These are phyloP conservation scores for Tolypocladium tundrense DNA, from an alignment of 2,329 filamentous ascomycete species.

Conservation along the genomic window DNA sequence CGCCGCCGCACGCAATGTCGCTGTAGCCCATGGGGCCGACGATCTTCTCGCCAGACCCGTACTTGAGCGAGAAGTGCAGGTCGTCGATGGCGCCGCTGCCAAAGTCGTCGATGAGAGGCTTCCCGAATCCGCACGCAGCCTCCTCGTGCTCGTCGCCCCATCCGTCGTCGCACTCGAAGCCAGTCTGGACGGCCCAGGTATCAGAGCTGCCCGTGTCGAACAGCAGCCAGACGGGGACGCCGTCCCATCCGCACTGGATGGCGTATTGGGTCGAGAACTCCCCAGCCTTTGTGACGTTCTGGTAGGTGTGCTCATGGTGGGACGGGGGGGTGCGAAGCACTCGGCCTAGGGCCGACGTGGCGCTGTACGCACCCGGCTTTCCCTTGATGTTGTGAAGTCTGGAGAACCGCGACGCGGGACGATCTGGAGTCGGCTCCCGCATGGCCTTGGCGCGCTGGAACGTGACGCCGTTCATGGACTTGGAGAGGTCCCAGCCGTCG, in stretches of 20 bases:
- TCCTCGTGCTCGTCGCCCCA: conserved; percentile 19
- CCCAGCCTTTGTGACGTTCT: conserved; percentile 28
- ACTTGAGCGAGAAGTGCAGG: conserved; percentile 35
- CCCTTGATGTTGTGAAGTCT: conserved; percentile 20
- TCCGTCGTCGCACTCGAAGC: conserved; percentile 31
- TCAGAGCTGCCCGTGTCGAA: conserved; percentile 43
- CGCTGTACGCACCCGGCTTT: conserved; percentile 12
- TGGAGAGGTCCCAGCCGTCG: conserved; percentile 20
- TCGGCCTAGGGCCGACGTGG: conserved; percentile 18
- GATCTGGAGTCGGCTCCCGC: conserved; percentile 15
- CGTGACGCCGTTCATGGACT: conserved; percentile 25
- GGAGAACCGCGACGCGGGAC: conserved; percentile 18
- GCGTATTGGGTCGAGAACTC: conserved; percentile 31
- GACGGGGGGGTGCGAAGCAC: conserved; percentile 8
- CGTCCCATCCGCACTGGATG: conserved; percentile 29
- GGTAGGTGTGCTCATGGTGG: conserved; percentile 14
- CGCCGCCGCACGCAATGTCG: conserved; percentile 34
- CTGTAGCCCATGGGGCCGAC: conserved; percentile 35
- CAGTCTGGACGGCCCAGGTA: conserved; percentile 33
- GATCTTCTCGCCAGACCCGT: conserved; percentile 38
- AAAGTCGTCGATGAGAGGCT: conserved; percentile 27
- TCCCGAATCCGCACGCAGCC: conserved; percentile 30
- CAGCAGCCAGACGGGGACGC: conserved; percentile 27
- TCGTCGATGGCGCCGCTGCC: conserved; percentile 25
- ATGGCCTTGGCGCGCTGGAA: conserved; percentile 24